Evolutionary conservation across 2,329 filamentous ascomycete genomes (phyloP).

Genomic region (Colletotrichum simmondsii): DNA sequence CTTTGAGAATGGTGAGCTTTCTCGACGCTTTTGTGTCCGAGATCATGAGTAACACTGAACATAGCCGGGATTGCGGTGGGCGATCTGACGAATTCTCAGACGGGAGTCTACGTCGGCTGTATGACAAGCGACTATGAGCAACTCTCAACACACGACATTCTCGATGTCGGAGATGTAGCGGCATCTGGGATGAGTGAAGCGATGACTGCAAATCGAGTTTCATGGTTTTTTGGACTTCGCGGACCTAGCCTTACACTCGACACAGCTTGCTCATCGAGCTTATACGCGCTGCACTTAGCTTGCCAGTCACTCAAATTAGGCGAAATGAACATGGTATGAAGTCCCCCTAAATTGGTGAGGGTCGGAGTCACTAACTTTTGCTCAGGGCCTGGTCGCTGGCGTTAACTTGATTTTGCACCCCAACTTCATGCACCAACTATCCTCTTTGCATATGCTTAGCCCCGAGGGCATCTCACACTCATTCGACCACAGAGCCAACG

Average conservation of each 20-base stretch:
- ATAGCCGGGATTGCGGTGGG: conserved; percentile 61
- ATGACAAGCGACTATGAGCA: conserved; percentile 60
- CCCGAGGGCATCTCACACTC: conserved; percentile 35
- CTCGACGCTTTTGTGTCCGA: neutral
- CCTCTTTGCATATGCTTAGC: conserved; percentile 33
- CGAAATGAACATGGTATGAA: conserved; percentile 38
- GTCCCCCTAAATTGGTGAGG: neutral
- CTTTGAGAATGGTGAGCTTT: conserved; percentile 48
- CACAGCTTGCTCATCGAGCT: conserved; percentile 47
- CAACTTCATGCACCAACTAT: conserved; percentile 34
- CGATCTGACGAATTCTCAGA: conserved; percentile 55
- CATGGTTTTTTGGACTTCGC: conserved; percentile 40
- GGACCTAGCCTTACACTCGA: conserved; percentile 46
- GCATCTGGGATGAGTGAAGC: conserved; percentile 16
- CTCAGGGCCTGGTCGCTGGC: conserved; percentile 22
- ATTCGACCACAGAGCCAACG: conserved; percentile 51
- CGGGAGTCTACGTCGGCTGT: conserved; percentile 62
- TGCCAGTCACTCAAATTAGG: conserved; percentile 42
- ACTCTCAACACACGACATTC: conserved; percentile 53
- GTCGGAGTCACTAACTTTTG: no score
- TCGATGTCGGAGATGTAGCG: conserved; percentile 50
- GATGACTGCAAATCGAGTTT: conserved; percentile 36
- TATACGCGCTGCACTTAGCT: conserved; percentile 46
- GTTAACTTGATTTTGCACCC: conserved; percentile 29
- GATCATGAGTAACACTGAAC: neutral